phyloP scores from a whole-genome alignment of 2,329 filamentous ascomycete species.

The Xylaria sp. region DNA sequence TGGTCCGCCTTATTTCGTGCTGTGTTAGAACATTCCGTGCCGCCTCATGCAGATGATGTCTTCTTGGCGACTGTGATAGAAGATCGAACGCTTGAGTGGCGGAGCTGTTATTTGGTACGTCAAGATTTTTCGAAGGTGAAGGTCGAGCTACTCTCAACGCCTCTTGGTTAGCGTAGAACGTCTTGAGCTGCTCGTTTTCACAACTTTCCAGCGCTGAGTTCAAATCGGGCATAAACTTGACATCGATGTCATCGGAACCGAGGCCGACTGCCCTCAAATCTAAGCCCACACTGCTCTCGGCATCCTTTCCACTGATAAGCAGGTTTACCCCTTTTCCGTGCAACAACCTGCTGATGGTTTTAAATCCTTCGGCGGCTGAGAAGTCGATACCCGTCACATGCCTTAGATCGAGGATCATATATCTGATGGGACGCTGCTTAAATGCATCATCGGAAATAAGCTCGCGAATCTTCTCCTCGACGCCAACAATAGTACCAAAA shows the following conservation, averaged over 20 bases:
- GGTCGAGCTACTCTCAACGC: slow-evolving; percentile 62
- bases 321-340: slow-evolving; percentile 81
- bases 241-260: slow-evolving; percentile 76
- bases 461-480: slow-evolving; percentile 86
- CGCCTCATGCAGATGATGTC: slow-evolving; percentile 79
- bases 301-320: slow-evolving; percentile 83
- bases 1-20: slow-evolving; percentile 66
- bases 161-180: slow-evolving; percentile 78
- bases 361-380: slow-evolving; percentile 94
- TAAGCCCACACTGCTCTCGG: slow-evolving; percentile 78
- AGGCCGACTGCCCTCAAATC: slow-evolving; percentile 87
- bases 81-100: slow-evolving; percentile 50
- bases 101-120: slow-evolving; percentile 58
- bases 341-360: slow-evolving; percentile 87
- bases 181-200: slow-evolving; percentile 91
- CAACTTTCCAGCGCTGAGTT: slow-evolving; percentile 95
- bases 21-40: slow-evolving; percentile 80
- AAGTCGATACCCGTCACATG: slow-evolving; percentile 95
- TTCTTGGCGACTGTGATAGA: slow-evolving; percentile 82
- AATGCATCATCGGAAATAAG: slow-evolving; percentile 88
- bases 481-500: slow-evolving; percentile 96
- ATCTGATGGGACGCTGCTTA: slow-evolving; percentile 81
- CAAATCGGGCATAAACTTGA: slow-evolving; percentile 85
- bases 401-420: slow-evolving; percentile 86
- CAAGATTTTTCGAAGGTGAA: slow-evolving; percentile 57